Evolutionary conservation across 2,329 filamentous ascomycete genomes (phyloP).

Genomic region (Colletotrichum orchidophilum): DNA sequence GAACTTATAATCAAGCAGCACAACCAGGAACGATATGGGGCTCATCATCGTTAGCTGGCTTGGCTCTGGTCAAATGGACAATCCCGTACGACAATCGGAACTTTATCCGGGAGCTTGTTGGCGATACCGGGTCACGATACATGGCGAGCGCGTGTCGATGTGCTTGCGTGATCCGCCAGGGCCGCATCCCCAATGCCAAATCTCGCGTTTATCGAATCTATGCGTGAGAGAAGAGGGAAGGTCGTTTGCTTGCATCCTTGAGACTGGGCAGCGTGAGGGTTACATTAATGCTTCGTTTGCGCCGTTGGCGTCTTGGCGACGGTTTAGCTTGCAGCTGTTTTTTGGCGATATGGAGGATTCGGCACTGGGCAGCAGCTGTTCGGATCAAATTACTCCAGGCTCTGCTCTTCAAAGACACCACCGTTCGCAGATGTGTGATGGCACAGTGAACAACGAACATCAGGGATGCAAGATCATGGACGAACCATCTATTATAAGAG

Average conservation of each 20-base stretch:
- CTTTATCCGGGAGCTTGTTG: conserved; percentile 11
- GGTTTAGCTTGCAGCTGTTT: neutral
- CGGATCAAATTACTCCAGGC: neutral
- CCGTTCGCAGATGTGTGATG: neutral
- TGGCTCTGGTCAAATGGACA: neutral
- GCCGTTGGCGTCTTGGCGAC: conserved; percentile 28
- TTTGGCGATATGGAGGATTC: conserved; percentile 3
- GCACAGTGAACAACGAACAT: neutral
- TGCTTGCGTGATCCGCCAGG: conserved; percentile 15
- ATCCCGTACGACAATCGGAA: neutral
- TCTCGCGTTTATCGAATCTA: conserved; percentile 1
- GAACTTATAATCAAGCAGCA: neutral
- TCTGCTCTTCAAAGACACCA: neutral
- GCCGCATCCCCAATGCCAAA: neutral
- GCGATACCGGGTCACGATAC: neutral
- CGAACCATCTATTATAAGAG: neutral
- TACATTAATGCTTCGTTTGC: conserved; percentile 12
- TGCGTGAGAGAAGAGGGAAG: conserved; percentile 24
- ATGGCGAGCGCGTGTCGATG: neutral
- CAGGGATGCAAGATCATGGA: neutral
- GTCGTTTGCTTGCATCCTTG: conserved; percentile 13
- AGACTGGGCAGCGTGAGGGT: neutral
- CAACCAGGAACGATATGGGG: neutral
- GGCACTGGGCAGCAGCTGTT: neutral
- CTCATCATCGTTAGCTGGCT: neutral